These are phyloP conservation scores for Reticulascus tulasneorum DNA, from an alignment of 2,329 filamentous ascomycete species.

Conservation along the genomic window DNA sequence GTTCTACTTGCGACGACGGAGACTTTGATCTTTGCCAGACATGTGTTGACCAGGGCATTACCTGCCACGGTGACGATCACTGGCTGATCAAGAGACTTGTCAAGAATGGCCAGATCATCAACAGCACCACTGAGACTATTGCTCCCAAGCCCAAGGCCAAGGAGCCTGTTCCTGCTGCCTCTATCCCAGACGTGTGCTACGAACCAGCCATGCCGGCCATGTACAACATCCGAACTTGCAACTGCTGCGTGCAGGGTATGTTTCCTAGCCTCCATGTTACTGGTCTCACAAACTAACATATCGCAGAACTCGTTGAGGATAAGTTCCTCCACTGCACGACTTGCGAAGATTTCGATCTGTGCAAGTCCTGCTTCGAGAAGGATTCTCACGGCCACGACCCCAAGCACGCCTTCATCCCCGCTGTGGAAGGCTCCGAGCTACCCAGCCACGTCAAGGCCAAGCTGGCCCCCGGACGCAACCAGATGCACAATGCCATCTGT, in stretches of 20 bases:
- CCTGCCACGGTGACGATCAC: constrained; percentile 75
- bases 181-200: constrained; percentile 9
- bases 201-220: too few relatives aligned
- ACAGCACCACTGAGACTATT: constrained; percentile 80
- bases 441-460: constrained; percentile 59
- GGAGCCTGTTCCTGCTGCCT: too few relatives aligned
- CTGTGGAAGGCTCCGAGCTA: constrained; percentile 59
- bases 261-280: too few relatives aligned
- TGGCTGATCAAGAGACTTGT: constrained; percentile 93
- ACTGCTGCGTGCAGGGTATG: constrained; percentile 59
- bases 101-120: constrained; percentile 72
- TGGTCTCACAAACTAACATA: too few relatives aligned
- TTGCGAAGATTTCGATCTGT: constrained; percentile 92
- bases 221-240: constrained; percentile 62
- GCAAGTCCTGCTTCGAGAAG: constrained; percentile 71
- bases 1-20: constrained; percentile 85
- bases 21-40: constrained; percentile 88
- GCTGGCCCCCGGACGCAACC: constrained; percentile 75
- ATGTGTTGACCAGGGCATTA: constrained; percentile 71
- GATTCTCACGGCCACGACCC: constrained; percentile 89
- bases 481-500: constrained; percentile 82
- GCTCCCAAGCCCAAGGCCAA: constrained; percentile 54
- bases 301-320: constrained; percentile 67
- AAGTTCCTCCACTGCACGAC: constrained; percentile 80
- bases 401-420: constrained; percentile 72